Base-by-base conservation (phyloP, 2,329 filamentous ascomycete species). In the Epicoccum nigrum region DNA sequence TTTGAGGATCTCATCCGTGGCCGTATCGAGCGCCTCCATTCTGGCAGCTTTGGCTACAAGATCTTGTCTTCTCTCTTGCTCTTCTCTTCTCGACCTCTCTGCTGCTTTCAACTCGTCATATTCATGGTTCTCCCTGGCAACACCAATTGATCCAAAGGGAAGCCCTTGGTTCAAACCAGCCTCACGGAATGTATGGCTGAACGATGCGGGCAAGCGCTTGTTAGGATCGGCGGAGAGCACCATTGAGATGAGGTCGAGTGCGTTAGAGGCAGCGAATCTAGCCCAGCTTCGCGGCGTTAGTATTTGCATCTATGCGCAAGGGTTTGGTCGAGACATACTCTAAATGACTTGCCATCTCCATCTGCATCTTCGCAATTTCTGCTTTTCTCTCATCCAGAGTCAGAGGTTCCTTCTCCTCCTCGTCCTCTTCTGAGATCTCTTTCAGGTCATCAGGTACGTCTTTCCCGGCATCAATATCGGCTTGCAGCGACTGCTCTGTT, bases 1-100 rank as follows among this genome's bases (percentile, higher is more conserved):
- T 8, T 85, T 81, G 12, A 91, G 76, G 17, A 96, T 82, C 28
- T 86, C 86, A 62, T 90, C 87, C 1, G 90, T 86, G 3, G 89
- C 86, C 27, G 84, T 83, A 62, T 89, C 86, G 59, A 96, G 84
- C 37, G 87, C 87, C 64, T 92, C 85, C 56, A 94, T 78, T 45
- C 90, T 87, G 83, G 90, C 93, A 27, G 92, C 92, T 20, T 78
- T 78, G 13, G 82, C 81, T 3, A 85, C 76, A 3, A 78, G 66
- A 31, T 79, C 74, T 32, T 80, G 72, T 3, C 83, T 59, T 38
- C 63, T 60, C 16, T 58, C 47, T 16, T 55, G 44, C 16, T 67
- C 64, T 13, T 64, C 45, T 8, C 81, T 79, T 27, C 60, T 54
- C 7, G 58, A 35, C 11, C 45, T 21, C 19, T 68, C 65, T 16